Base-by-base conservation (phyloP, 2,329 filamentous ascomycete species). In the Hymenoscyphus linearis region DNA sequence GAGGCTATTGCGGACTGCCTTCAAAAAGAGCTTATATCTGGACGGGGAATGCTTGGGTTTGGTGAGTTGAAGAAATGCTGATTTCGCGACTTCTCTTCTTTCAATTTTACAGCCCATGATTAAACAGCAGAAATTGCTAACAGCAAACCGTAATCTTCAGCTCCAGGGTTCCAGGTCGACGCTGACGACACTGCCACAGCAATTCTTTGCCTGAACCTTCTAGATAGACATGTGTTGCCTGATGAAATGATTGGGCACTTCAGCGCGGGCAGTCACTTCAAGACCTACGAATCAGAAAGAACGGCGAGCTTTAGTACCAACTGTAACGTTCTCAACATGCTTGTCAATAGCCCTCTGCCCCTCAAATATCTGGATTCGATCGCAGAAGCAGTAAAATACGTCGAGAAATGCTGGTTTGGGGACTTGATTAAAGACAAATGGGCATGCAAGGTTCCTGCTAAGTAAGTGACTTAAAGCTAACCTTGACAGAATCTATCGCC, bases 281-380 rank as follows among this genome's bases (percentile, higher is more conserved):
- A 25, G 13, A 60, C 58, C 14, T 60, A 60, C 35, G 9, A 36
- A 2, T 25, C 14, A 22, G 58, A 60, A 36, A 9, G 58, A 6
- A 56, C 34, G 16, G 52, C 58, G 31, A 56, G 52, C 18, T 13
- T 60, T 18, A 60, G 58, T 36, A 44, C 58, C 2, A 60, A 60
- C 36, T 60, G 58, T 27, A 60, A 60, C 16, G 18, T 60, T 22
- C 26, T 60, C 14, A n/a, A n/a, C 37, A n/a, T 40, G 37, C n/a
- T n/a, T 40, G 37, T n/a, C n/a, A 40, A 31, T 31, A 31, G 31
- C 31, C 31, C 31, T 31, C 31, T 7, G 10, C 31, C 31, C 10
- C 31, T 31, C 31, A 31, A 31, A 4, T 7, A 31, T 31, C 31
- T 31, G 31, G 31, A 31, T 31, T 31, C 31, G 31, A 31, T 31